Percentiles rank a stretch among this genome's conserved stretches.
phyloP scores from a whole-genome alignment of 1,139 yeast species.

The Insectozyma bohioensis region DNA sequence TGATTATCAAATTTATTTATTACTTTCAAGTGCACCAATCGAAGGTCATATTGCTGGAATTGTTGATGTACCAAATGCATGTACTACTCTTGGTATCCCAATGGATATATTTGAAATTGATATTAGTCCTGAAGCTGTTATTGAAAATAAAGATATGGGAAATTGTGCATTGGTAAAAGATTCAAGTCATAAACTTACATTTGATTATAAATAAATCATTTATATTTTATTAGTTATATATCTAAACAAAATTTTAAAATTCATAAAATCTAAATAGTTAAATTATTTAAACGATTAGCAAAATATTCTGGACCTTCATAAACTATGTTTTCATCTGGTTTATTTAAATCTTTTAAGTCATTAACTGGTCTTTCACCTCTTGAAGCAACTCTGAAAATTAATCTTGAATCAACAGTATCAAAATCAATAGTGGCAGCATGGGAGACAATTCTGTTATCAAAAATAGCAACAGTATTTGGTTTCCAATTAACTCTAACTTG shows the following conservation, averaged over 20 bases:
- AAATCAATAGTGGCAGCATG: slow-evolving; percentile 69
- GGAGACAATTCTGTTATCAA: slow-evolving; percentile 68
- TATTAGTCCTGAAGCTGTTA: slow-evolving; percentile 37
- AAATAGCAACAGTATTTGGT: slow-evolving; percentile 58
- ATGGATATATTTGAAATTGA: slow-evolving; percentile 54
- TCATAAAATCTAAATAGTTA: slow-evolving; percentile 2
- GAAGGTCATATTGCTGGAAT: slow-evolving; percentile 53
- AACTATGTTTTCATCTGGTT: slow-evolving; percentile 16
- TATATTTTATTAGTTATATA: too few relatives aligned
- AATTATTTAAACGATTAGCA: slow-evolving; percentile 11
- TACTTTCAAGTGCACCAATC: slow-evolving; percentile 47
- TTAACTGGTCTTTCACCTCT: slow-evolving; percentile 52
- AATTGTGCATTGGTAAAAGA: slow-evolving; percentile 36
- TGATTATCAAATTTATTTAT: slow-evolving; percentile 48
- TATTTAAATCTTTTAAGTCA: slow-evolving; percentile 34
- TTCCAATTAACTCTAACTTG: slow-evolving; percentile 44
- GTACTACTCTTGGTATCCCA: slow-evolving; percentile 50
- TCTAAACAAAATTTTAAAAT: too few relatives aligned
- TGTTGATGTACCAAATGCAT: slow-evolving; percentile 53
- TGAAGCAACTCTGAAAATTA: slow-evolving; percentile 68
- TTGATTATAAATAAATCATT: slow-evolving; percentile 8
- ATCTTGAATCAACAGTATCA: slow-evolving; percentile 54
- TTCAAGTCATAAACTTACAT: slow-evolving; percentile 13
- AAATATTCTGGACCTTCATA: slow-evolving; percentile 17
- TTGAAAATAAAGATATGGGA: slow-evolving; percentile 26